Conservation (phyloP, 2,329 filamentous ascomycete genomes). For the Dothistroma pini region DNA sequence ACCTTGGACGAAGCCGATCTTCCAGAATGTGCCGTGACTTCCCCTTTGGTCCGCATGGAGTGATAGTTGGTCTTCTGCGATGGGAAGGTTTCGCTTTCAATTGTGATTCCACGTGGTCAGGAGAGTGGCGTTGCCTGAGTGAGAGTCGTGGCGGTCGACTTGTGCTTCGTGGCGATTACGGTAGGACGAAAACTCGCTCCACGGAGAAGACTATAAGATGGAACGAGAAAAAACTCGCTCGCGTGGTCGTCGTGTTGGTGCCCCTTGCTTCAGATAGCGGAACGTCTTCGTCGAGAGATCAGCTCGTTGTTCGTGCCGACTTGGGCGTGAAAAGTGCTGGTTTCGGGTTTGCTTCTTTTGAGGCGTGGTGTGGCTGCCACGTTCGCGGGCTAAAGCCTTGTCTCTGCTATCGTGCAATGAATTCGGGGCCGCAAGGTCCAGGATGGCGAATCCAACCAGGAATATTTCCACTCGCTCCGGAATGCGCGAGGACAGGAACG, state of each 20-base stretch:
- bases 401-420: background rate
- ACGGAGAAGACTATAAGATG: background rate
- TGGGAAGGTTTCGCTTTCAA: background rate
- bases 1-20: background rate
- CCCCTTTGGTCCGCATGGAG: background rate
- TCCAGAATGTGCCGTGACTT: background rate
- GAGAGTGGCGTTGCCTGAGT: background rate
- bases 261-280: background rate
- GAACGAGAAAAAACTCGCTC: background rate
- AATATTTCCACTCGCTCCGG: background rate
- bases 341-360: background rate
- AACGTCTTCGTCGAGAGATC: background rate
- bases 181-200: background rate
- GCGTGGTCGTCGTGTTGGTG: background rate
- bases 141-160: background rate
- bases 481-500: background rate
- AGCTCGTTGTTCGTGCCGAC: background rate
- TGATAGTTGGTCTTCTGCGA: background rate
- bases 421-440: background rate
- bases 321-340: background rate
- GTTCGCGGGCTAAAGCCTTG: background rate
- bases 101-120: background rate
- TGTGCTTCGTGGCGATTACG: background rate
- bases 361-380: background rate
- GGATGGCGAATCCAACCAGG: background rate